phyloP scores from a whole-genome alignment of 257 asterid species.

The Solanum microdontum region DNA sequence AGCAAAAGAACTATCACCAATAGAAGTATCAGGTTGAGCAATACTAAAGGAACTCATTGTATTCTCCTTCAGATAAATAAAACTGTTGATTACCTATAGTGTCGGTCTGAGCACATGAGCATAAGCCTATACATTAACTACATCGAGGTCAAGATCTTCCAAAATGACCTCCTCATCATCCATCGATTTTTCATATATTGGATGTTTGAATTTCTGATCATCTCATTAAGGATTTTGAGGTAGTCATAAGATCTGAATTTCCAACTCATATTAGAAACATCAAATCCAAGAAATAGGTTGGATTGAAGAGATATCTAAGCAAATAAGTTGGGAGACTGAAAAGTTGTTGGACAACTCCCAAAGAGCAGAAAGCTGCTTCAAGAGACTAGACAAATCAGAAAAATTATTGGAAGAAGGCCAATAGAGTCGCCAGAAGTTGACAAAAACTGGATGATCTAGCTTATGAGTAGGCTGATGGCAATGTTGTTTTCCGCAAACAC shows the following conservation, averaged over 20 bases:
- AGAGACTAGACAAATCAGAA: not conserved
- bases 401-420: not conserved
- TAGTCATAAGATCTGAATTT: no score
- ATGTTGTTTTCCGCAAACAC: not conserved
- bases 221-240: not conserved
- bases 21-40: not conserved
- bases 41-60: not conserved
- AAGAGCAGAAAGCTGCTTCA: not conserved
- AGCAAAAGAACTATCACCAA: not conserved
- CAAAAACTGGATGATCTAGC: not conserved
- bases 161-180: not conserved
- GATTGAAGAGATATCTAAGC: not conserved
- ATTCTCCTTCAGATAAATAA: not conserved
- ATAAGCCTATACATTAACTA: not conserved
- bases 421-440: not conserved
- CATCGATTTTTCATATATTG: not conserved
- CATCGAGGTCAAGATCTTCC: not conserved
- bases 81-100: not conserved
- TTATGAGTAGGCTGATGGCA: not conserved
- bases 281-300: not conserved
- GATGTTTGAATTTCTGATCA: not conserved
- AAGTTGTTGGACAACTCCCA: not conserved
- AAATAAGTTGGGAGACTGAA: not conserved
- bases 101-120: not conserved
- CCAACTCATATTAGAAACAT: not conserved